Base-by-base conservation (phyloP, 768 basidiomycete species). In the Harrya chromipes region DNA sequence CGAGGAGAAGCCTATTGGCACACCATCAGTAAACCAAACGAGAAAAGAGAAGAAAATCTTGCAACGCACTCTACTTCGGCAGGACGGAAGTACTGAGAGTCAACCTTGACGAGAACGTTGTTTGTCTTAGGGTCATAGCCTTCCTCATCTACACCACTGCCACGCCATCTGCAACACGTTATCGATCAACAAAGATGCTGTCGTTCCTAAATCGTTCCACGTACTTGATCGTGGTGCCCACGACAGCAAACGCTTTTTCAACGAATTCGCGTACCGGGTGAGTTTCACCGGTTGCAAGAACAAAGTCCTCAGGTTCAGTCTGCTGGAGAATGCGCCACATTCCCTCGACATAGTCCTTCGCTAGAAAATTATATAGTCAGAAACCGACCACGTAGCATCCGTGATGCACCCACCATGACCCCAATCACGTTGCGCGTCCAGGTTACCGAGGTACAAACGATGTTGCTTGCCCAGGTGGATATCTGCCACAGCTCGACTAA, bases 291-390 rank as follows among this genome's bases (percentile, higher is more conserved):
- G 93, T 97, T 0, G 94, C 93, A 40, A 97, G 88, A 46, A 97
- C 93, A 61, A 90, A 98, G 71, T 98, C 94, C 10, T 93, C 83
- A 1, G 94, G 73, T 19, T 61, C 52, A 7, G 84, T 75, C 69
- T 95, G 92, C 69, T 98, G 94, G 39, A 97, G 83, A 83, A 98
- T 93, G 63, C 79, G 78, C 93, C 94, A 97, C 94, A 97, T 97
- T 35, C 94, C 94, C 71, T 97, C 94, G 10, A 97, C 87, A 66
- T 95, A 97, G 67, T 92, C 89, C 52, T 81, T 83, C 43, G 88
- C 88, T 90, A 52, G 19, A 33, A 43, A 16, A n/a, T 24, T 38
- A 45, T 39, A 40, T 23, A 42, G 29, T 61, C 43, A 62, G 44
- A 40, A 14, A 43, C 17, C 24, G 10, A 13, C 34, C 26, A 12